Base-by-base conservation (phyloP, 768 basidiomycete species). In the Albatrellus ellisii region DNA sequence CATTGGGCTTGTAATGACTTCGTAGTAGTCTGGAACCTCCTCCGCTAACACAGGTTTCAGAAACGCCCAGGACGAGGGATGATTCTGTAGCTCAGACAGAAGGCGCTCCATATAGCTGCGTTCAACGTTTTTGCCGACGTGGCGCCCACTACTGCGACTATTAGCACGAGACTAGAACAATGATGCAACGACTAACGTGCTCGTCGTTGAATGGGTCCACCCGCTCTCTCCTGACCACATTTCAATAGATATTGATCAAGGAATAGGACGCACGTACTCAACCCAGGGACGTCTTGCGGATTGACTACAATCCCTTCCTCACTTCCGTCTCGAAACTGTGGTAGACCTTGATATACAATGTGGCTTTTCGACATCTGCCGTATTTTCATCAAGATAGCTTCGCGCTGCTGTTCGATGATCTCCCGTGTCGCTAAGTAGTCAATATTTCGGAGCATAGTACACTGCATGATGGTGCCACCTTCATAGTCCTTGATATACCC, bases 401-500 rank as follows among this genome's bases (percentile, higher is more conserved):
- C 89, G 54, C 89, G 82, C 62, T 99, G 95, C 46, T 66, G 67
- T 4, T 74, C 66, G 43, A 97, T 65, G 47, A 84, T 77, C 42
- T 75, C 75, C 24, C 73, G 68, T 46, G 87, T 89, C 50, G 83
- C 69, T 46, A 92, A 69, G 55, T 98, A 99, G 56, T 90, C 77
- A 47, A 98, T 77, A 56, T 86, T 88, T 39, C 73, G 77, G n/a
- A 99, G 61, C 86, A 99, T 82, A 5, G 82, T 82, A 56, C 95
- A 99, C 59, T 92, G 88, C 92, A 99, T 97, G 64, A 98, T 90
- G 34, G 94, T 99, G 14, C 89, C 92, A 29, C 94, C 94, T 60
- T 99, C 95, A 61, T 99, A 99, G 59, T 99, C 95, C 59, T 98
- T 99, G 76, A 99, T 98, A 60, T 99, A 98, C 9, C 92, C 95